A percentile compares a stretch with the other conserved stretches of the same genome.
These are phyloP conservation scores for Aspergillus proliferans DNA, from an alignment of 2,329 filamentous ascomycete genomes.

Conservation along the genomic window DNA sequence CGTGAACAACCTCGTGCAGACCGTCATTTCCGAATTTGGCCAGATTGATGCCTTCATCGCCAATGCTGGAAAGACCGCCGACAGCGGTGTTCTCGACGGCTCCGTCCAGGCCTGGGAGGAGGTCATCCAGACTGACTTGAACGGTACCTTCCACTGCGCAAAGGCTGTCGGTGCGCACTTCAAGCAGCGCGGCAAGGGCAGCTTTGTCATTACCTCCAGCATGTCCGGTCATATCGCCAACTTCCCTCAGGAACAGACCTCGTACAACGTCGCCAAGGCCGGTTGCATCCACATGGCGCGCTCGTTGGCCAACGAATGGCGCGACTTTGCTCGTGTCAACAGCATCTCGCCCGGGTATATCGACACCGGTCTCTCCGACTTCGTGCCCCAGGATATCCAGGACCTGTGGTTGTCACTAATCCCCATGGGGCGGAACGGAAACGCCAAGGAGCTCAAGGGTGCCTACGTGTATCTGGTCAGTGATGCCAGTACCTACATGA, in stretches of 20 bases:
- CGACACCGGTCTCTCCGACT: conserved; percentile 61
- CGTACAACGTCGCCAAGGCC: conserved; percentile 62
- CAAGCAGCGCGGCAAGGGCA: conserved; percentile 59
- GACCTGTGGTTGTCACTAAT: conserved; percentile 56
- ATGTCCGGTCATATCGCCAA: conserved; percentile 54
- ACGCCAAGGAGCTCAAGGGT: conserved; percentile 62
- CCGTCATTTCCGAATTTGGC: conserved; percentile 63
- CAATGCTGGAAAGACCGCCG: conserved; percentile 65
- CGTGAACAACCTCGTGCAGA: conserved; percentile 52
- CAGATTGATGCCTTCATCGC: conserved; percentile 62
- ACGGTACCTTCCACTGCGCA: conserved; percentile 78
- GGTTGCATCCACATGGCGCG: conserved; percentile 59
- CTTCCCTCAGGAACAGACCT: conserved; percentile 59
- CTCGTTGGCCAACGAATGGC: conserved; percentile 64
- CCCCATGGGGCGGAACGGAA: conserved; percentile 54
- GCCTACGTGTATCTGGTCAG: conserved; percentile 46
- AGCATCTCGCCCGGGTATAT: conserved; percentile 64
- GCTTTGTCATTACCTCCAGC: conserved; percentile 61
- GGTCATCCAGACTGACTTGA: conserved; percentile 80
- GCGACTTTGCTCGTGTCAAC: conserved; percentile 63
- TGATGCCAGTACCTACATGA: conserved; percentile 46
- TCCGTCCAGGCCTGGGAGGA: conserved; percentile 65
- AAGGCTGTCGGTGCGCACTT: conserved; percentile 80
- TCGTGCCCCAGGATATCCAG: conserved; percentile 54
- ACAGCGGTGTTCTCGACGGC: conserved; percentile 62